Percentiles rank a stretch among this genome's conserved stretches.
These are phyloP conservation scores for Artemisia argyi DNA, from an alignment of 129 eudicot genomes.

Conservation along the genomic window DNA sequence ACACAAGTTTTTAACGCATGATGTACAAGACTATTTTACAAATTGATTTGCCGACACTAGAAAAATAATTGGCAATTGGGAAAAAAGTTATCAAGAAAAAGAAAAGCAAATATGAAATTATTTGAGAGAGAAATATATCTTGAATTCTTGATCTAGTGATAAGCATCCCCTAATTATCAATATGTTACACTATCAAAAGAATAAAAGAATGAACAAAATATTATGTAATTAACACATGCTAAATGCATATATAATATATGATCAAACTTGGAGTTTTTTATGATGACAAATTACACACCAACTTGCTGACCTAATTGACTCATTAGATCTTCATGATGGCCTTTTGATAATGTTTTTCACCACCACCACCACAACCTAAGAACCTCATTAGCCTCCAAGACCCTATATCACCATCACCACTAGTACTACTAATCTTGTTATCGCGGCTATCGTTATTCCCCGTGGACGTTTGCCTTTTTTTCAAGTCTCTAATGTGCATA, in stretches of 20 bases:
- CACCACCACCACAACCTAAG: conserved; percentile 51
- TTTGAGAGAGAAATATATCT: not conserved
- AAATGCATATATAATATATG: conserved; percentile 1
- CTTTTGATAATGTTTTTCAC: conserved; percentile 22
- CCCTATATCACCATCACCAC: conserved; percentile 23
- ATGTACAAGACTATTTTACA: too few species aligned
- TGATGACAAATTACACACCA: conserved; percentile 27
- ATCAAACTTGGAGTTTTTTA: conserved; percentile 12
- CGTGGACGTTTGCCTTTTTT: conserved; percentile 40
- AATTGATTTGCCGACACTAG: too few species aligned
- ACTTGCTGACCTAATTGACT: conserved; percentile 23
- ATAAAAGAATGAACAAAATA: not conserved
- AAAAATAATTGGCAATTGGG: conserved; percentile 17
- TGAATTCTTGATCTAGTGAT: conserved; percentile 1
- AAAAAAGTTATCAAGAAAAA: not conserved
- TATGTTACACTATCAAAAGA: not conserved
- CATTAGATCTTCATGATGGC: conserved; percentile 26
- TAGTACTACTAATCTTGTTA: conserved; percentile 12
- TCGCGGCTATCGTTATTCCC: conserved; percentile 16
- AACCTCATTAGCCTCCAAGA: conserved; percentile 44
- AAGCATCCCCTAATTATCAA: conserved; percentile 8
- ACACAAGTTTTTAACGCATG: too few species aligned
- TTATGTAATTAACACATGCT: conserved; percentile 23
- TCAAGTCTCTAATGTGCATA: conserved; percentile 54
- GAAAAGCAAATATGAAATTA: conserved; percentile 7